Conservation (phyloP, 768 basidiomycete genomes). For the Auriscalpium orientale region DNA sequence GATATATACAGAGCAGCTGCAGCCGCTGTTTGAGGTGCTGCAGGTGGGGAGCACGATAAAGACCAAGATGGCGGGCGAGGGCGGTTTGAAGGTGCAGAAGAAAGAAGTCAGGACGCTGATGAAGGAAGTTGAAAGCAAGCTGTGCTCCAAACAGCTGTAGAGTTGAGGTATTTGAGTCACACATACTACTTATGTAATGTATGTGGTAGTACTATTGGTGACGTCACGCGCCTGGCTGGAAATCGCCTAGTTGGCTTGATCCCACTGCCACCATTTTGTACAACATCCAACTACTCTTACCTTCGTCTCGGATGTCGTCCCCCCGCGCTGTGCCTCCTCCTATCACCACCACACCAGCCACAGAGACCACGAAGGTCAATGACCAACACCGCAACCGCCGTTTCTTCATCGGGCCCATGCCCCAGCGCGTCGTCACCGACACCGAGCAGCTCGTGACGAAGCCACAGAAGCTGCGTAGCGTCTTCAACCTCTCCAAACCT, state of each 20-base stretch:
- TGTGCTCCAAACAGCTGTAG: slow-evolving; percentile 20
- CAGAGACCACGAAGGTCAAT: neutral
- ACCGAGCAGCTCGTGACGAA: slow-evolving; percentile 4
- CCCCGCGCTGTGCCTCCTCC: slow-evolving; percentile 6
- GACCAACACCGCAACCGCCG: slow-evolving; percentile 38
- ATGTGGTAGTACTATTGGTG: too few species aligned
- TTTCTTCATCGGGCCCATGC: slow-evolving; percentile 72
- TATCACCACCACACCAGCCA: slow-evolving; percentile 4
- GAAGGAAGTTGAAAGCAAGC: slow-evolving; percentile 47
- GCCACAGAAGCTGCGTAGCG: slow-evolving; percentile 11
- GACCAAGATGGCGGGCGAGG: slow-evolving; percentile 43
- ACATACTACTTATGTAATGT: too few species aligned
- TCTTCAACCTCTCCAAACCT: slow-evolving; percentile 19
- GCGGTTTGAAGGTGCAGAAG: slow-evolving; percentile 51
- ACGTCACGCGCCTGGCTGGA: too few species aligned
- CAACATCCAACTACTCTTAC: too few species aligned
- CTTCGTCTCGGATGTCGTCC: neutral
- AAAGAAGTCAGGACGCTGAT: slow-evolving; percentile 60
- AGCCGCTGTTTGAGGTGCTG: slow-evolving; percentile 62
- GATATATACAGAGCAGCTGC: slow-evolving; percentile 45
- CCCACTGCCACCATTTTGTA: too few species aligned
- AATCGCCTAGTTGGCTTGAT: too few species aligned
- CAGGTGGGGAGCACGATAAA: slow-evolving; percentile 49
- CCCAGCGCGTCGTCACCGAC: slow-evolving; percentile 46
- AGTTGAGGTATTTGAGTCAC: too few species aligned